A percentile compares a stretch with the other conserved stretches of the same genome.
Evolutionary conservation across 192 early-diverging fungal genomes (phyloP).

Genomic region (Coemansia javaensis): DNA sequence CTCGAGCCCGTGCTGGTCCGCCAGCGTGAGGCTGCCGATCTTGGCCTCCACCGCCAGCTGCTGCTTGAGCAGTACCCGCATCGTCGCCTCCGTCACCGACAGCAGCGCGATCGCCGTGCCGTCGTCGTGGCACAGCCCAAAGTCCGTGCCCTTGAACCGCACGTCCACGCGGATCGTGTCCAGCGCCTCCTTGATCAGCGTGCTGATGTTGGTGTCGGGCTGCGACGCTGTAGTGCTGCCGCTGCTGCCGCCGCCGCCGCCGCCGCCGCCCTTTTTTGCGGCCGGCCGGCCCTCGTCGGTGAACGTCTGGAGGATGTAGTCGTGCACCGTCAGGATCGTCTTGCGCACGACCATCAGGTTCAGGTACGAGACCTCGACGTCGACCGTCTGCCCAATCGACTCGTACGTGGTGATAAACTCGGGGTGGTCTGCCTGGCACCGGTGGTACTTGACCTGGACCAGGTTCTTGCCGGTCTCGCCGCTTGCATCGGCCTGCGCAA

Average conservation of each 20-base stretch:
- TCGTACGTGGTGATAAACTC: constrained; percentile 70
- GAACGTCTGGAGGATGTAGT: constrained; percentile 78
- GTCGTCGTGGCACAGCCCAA: constrained; percentile 80
- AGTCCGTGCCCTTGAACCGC: constrained; percentile 70
- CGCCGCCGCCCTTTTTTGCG: no score
- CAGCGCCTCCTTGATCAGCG: constrained; percentile 44
- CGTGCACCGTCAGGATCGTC: constrained; percentile 78
- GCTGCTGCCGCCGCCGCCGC: no score
- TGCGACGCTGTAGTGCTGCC: no score
- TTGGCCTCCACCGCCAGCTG: constrained; percentile 62
- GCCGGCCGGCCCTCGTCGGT: constrained; percentile 22
- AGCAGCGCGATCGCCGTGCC: constrained; percentile 63
- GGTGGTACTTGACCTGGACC: constrained; percentile 66
- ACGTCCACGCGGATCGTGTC: constrained; percentile 73
- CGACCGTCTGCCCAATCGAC: constrained; percentile 74
- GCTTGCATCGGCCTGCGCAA: constrained; percentile 44
- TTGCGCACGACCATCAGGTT: constrained; percentile 80
- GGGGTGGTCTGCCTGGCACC: constrained; percentile 65
- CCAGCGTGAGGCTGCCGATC: constrained; percentile 65
- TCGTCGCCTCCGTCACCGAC: constrained; percentile 66
- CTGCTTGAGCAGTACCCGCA: constrained; percentile 57
- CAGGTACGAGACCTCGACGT: constrained; percentile 72
- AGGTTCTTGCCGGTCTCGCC: constrained; percentile 57
- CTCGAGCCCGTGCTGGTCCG: constrained; percentile 56
- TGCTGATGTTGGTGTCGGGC: constrained; percentile 12